phyloP scores from a whole-genome alignment of 257 asterid genomes.

The Solanum dulcamara region DNA sequence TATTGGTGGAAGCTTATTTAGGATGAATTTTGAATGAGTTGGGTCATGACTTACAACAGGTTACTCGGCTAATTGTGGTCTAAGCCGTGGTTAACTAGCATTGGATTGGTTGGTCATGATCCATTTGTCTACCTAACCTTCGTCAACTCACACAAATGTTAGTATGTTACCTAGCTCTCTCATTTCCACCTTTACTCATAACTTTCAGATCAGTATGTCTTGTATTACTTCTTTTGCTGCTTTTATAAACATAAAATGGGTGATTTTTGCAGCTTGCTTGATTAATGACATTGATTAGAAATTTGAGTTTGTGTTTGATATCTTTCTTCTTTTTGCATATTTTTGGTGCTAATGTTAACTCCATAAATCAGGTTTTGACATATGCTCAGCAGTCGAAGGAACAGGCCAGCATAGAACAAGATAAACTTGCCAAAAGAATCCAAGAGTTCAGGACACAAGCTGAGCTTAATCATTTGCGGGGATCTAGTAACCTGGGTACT shows the following conservation, averaged over 20 bases:
- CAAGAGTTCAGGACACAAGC: constrained; percentile 93
- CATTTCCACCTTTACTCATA: neutral
- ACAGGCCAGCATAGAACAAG: constrained; percentile 82
- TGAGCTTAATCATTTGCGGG: constrained; percentile 61
- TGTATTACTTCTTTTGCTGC: neutral
- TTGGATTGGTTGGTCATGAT: neutral
- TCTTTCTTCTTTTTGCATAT: neutral
- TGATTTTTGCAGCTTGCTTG: neutral
- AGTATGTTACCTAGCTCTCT: neutral
- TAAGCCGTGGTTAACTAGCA: neutral
- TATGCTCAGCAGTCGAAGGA: constrained; percentile 97
- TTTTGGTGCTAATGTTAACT: neutral
- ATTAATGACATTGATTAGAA: neutral
- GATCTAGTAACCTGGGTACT: constrained; percentile 45
- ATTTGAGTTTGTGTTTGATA: neutral
- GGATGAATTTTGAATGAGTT: neutral
- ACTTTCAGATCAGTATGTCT: neutral
- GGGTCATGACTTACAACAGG: neutral
- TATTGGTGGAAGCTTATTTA: neutral
- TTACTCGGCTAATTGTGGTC: neutral
- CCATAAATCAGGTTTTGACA: constrained; percentile 65
- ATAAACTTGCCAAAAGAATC: constrained; percentile 88
- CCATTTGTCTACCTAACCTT: neutral
- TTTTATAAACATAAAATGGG: neutral
- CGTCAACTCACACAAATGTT: neutral